Evolutionary conservation across 2,329 filamentous ascomycete species (phyloP), one percentile per base, ranked within the genome.

Genomic region (Dothiorella sarmentorum): DNA sequence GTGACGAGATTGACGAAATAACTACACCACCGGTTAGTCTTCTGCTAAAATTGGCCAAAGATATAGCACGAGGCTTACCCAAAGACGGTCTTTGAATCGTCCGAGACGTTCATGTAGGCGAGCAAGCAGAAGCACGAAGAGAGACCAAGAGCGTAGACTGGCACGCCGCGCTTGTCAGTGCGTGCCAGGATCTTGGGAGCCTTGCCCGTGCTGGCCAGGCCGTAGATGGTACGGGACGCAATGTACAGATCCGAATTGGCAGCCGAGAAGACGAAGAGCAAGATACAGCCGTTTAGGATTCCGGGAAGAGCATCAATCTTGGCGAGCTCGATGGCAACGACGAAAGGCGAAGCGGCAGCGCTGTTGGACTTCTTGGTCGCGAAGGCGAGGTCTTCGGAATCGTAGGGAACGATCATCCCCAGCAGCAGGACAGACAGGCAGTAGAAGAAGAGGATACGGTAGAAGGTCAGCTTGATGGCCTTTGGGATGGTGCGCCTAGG

Each of bases 361-460:
- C 80, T 75, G 59, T 75, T 76, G 55, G 73, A 71, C n/a, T 61
- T 64, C 42, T 71, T 75, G 70, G 77, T 82, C 65, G 85, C 84
- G 63, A 86, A 85, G 20, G 76, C 73, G 4, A 91, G 85, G 0
- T 82, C 71, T 0, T 63, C 0, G 37, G 82, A 83, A 78, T 92
- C 75, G 78, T 88, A 92, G 1, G 88, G 87, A 3, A 93, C 86
- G 53, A 88, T 80, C 81, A 90, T 89, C 67, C 89, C 89, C 57
- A 93, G 78, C 53, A 92, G 80, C 55, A 93, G 80, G 33, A 91
- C 87, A 20, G 83, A 86, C 60, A 90, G 73, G 66, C 85, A 80
- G 78, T 93, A 93, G 79, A 93, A 93, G 76, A 92, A 78, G 64
- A 90, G 74, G 70, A 93, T 92, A 60, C 89, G 89, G 77, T 84